These are phyloP conservation scores for Nakaseomyces glabratus DNA, from an alignment of 1,139 yeast genomes.

Conservation along the genomic window DNA sequence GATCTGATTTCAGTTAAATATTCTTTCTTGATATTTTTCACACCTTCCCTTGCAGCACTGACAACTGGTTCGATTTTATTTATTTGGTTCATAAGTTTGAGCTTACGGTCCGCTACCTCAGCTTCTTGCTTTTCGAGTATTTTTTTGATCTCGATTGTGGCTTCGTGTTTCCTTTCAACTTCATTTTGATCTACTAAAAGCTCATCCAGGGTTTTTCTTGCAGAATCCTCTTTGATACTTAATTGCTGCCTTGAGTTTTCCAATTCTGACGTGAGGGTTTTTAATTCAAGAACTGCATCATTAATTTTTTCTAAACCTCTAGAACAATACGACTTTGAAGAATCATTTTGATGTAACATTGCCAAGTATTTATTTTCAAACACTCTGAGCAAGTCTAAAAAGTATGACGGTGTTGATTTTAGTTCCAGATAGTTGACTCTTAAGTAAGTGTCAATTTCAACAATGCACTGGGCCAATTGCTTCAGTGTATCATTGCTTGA, in stretches of 20 bases:
- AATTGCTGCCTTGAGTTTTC: conserved; percentile 47
- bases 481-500: neutral
- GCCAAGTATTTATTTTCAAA: conserved; percentile 39
- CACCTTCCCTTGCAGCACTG: conserved; percentile 75
- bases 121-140: conserved; percentile 61
- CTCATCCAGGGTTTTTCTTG: conserved; percentile 58
- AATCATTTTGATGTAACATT: conserved; percentile 47
- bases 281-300: conserved; percentile 71
- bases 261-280: conserved; percentile 46
- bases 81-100: conserved; percentile 52
- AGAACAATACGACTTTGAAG: conserved; percentile 61
- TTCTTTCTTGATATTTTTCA: conserved; percentile 83
- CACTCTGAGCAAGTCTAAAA: conserved; percentile 42
- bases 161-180: conserved; percentile 83
- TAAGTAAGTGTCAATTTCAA: neutral
- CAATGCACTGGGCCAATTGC: neutral
- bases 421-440: neutral
- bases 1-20: conserved; percentile 85
- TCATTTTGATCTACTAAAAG: conserved; percentile 89
- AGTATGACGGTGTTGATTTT: conserved; percentile 45
- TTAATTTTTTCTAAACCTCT: conserved; percentile 66
- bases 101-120: conserved; percentile 48
- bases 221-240: conserved; percentile 52
- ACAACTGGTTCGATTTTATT: conserved; percentile 79
- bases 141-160: conserved; percentile 67